Conservation (phyloP, 148 eudicot species). For the Rhododendron ovatum region DNA sequence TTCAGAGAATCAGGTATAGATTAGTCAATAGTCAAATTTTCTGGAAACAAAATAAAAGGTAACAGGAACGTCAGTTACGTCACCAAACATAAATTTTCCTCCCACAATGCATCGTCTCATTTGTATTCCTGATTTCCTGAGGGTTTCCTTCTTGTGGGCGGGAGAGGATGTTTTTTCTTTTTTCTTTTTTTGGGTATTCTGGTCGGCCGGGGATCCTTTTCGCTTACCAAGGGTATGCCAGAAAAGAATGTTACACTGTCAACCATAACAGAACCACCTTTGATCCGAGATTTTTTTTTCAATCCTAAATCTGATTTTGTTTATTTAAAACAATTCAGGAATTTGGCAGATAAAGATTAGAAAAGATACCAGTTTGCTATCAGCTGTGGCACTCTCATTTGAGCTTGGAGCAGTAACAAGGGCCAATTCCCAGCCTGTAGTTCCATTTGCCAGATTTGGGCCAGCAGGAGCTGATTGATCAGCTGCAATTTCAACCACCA, state of each 20-base stretch:
- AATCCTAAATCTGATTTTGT: not conserved
- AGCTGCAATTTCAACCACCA: slow-evolving; percentile 22
- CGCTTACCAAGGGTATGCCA: not conserved
- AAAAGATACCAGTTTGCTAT: slow-evolving; percentile 67
- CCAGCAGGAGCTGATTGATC: slow-evolving; percentile 48
- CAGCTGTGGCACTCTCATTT: slow-evolving; percentile 52
- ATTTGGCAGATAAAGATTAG: not conserved
- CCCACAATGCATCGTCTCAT: not conserved
- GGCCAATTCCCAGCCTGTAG: slow-evolving; percentile 95
- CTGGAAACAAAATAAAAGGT: not conserved
- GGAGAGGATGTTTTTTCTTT: not conserved
- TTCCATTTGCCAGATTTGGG: slow-evolving; percentile 50
- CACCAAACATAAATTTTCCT: not conserved
- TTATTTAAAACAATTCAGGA: not conserved
- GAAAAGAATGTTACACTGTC: not conserved
- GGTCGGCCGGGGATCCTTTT: not conserved
- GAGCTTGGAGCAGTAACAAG: slow-evolving; percentile 95
- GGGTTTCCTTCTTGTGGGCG: not conserved
- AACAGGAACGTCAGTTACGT: not conserved
- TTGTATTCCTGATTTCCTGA: not conserved
- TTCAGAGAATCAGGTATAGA: not conserved
- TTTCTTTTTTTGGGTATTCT: not conserved
- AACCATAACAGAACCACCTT: not conserved
- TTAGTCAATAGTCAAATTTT: not conserved
- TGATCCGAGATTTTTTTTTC: not conserved